phyloP scores from a whole-genome alignment of 2,329 filamentous ascomycete genomes.

The Epichloe gansuensis region DNA sequence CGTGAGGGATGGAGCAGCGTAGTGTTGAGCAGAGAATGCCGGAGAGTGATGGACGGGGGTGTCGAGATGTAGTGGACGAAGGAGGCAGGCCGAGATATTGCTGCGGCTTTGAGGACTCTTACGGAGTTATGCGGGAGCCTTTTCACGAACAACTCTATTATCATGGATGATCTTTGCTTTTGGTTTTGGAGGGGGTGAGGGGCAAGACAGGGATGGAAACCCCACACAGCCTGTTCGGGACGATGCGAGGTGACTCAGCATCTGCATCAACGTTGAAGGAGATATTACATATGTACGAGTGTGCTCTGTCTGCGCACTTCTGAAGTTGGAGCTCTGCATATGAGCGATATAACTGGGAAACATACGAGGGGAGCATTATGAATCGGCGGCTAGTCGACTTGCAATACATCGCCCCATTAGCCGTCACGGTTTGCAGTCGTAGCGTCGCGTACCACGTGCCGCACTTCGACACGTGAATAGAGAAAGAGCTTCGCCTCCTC shows the following conservation, averaged over 20 bases:
- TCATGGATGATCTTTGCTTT: neutral
- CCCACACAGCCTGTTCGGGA: neutral
- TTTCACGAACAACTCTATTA: neutral
- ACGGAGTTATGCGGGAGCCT: neutral
- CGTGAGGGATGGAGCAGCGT: neutral
- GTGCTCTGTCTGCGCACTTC: no score
- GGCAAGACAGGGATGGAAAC: neutral
- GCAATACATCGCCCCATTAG: no score
- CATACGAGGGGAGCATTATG: no score
- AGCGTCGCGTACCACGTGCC: neutral
- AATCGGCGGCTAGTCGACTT: no score
- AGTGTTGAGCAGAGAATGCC: neutral
- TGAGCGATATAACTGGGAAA: no score
- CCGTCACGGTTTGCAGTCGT: neutral
- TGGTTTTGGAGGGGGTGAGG: neutral
- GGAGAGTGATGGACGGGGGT: neutral
- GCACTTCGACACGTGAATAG: neutral
- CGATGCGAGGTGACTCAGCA: slow-evolving; percentile 1
- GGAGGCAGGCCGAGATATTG: neutral
- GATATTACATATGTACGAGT: neutral
- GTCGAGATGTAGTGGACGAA: neutral
- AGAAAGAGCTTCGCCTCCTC: neutral
- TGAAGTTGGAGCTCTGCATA: no score
- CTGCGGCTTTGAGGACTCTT: neutral
- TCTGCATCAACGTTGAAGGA: neutral